A percentile compares a stretch with the other conserved stretches of the same genome.
phyloP scores from a whole-genome alignment of 768 basidiomycete species.

The Scleroderma citrinum region DNA sequence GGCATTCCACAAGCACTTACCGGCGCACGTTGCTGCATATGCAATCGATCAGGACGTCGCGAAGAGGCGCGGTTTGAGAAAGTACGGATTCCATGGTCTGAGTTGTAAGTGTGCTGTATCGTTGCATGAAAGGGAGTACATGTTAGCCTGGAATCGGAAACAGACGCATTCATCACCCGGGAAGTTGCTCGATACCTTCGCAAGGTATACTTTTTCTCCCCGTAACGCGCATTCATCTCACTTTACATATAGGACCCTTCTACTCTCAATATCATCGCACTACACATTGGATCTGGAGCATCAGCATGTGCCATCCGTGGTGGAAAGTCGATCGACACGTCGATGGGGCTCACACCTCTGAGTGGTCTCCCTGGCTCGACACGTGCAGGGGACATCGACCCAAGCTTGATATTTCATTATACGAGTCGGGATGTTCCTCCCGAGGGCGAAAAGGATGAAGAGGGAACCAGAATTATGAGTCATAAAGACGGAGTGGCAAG shows the following conservation, averaged over 20 bases:
- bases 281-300: constrained; percentile 91
- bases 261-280: constrained; percentile 66
- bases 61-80: constrained; percentile 61
- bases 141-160: neutral
- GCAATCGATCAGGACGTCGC: constrained; percentile 65
- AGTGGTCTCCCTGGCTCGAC: constrained; percentile 87
- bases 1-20: constrained; percentile 74
- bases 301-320: constrained; percentile 69
- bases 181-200: constrained; percentile 53
- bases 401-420: constrained; percentile 84
- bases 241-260: constrained; percentile 30
- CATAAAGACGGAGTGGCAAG: constrained; percentile 43
- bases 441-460: neutral
- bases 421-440: constrained; percentile 42
- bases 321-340: constrained; percentile 77
- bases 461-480: constrained; percentile 34
- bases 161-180: constrained; percentile 65
- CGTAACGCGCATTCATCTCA: neutral
- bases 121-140: neutral
- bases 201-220: constrained; percentile 34
- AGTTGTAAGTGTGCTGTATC: constrained; percentile 40
- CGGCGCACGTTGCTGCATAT: constrained; percentile 71
- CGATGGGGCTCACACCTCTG: constrained; percentile 91
- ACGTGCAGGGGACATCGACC: constrained; percentile 77
- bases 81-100: constrained; percentile 91